Percentiles rank a stretch among this genome's conserved stretches.
phyloP scores from a whole-genome alignment of 768 basidiomycete genomes.

The Tricholoma terreum region DNA sequence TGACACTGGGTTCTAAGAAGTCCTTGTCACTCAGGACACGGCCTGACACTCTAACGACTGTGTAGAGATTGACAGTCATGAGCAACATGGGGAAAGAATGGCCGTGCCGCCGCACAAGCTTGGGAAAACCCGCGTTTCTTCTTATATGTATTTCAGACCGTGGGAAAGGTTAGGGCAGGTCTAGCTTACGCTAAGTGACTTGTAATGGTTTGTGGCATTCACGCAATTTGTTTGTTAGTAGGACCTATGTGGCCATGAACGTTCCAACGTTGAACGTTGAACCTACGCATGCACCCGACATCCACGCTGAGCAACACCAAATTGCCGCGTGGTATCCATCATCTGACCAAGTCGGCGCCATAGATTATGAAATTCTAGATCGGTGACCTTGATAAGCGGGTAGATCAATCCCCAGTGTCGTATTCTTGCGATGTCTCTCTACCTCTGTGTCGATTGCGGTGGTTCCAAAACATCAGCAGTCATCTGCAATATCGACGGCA shows the following conservation, averaged over 20 bases:
- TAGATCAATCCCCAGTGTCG: not conserved
- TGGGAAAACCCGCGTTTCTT: constrained; percentile 6
- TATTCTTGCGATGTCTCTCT: constrained; percentile 47
- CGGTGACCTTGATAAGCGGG: not conserved
- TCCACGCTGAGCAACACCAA: too few species aligned
- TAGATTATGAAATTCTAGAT: not conserved
- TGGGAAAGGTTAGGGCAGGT: constrained; percentile 42
- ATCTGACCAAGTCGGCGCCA: not conserved
- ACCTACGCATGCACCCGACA: too few species aligned
- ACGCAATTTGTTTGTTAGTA: too few species aligned
- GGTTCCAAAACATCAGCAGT: constrained; percentile 85
- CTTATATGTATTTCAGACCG: constrained; percentile 17
- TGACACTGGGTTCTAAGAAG: constrained; percentile 80
- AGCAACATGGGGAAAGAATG: constrained; percentile 87
- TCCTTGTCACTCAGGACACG: constrained; percentile 72
- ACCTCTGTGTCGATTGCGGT: constrained; percentile 84
- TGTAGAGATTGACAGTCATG: constrained; percentile 61
- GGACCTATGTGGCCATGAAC: too few species aligned
- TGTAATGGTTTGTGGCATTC: too few species aligned
- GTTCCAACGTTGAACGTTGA: too few species aligned
- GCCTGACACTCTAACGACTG: constrained; percentile 89
- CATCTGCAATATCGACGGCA: constrained; percentile 55
- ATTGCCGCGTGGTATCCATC: too few species aligned
- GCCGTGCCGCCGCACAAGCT: constrained; percentile 81
- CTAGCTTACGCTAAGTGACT: too few species aligned